These are phyloP conservation scores for Metarhizium anisopliae DNA, from an alignment of 2,329 filamentous ascomycete genomes.

Conservation along the genomic window DNA sequence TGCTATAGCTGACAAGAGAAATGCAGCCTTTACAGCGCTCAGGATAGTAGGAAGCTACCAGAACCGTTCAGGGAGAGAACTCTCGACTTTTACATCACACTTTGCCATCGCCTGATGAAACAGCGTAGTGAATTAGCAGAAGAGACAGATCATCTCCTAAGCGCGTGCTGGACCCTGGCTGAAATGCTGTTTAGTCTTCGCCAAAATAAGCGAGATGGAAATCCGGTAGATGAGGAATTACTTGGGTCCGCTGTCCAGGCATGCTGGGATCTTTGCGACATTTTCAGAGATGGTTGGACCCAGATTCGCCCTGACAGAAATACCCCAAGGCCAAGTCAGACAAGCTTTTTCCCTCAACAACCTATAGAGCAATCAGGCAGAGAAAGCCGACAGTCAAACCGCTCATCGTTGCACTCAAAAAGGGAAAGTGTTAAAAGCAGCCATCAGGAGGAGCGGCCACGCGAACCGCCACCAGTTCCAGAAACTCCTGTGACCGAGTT, in stretches of 20 bases:
- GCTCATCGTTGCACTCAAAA: conserved; percentile 41
- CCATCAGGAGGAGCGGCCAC: conserved; percentile 37
- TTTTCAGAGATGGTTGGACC: conserved; percentile 88
- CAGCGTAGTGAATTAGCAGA: conserved; percentile 69
- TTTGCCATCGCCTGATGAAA: conserved; percentile 96
- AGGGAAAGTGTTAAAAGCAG: conserved; percentile 41
- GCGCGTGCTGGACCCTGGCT: conserved; percentile 81
- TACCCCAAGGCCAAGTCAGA: conserved; percentile 74
- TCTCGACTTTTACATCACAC: conserved; percentile 85
- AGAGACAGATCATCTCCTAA: conserved; percentile 75
- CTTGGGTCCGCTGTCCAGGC: conserved; percentile 82
- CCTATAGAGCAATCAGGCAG: conserved; percentile 39
- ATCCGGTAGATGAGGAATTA: conserved; percentile 69
- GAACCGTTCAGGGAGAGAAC: conserved; percentile 84
- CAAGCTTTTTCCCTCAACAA: conserved; percentile 54
- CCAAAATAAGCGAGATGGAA: conserved; percentile 69
- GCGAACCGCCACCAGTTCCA: conserved; percentile 47
- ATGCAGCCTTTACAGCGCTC: conserved; percentile 71
- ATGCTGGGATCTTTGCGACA: conserved; percentile 89
- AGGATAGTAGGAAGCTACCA: conserved; percentile 68
- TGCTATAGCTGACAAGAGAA: conserved; percentile 14
- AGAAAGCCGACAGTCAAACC: conserved; percentile 41
- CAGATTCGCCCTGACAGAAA: conserved; percentile 78
- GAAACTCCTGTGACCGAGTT: conserved; percentile 95
- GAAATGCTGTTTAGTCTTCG: conserved; percentile 90